Base-by-base conservation (phyloP, 2,329 filamentous ascomycete genomes). In the Cadophora gregata region DNA sequence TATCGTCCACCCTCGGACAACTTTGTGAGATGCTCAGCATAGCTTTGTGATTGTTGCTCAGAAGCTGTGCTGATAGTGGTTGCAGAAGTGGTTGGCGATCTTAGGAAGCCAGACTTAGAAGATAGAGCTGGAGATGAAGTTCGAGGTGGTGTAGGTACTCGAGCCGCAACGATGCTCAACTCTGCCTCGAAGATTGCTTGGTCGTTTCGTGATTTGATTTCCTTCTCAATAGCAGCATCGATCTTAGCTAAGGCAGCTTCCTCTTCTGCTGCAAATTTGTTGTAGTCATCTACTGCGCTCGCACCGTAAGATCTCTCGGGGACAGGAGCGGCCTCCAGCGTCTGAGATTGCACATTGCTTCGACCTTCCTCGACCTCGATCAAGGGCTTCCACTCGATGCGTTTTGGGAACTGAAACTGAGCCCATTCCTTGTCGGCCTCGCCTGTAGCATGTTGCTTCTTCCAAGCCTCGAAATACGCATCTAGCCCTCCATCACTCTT, bases 381-480 rank as follows among this genome's bases (percentile, higher is more conserved):
- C 10, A 65, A 68, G n/a, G 88, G 85, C 82, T 96, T 94, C 93
- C 94, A 97, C 77, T 96, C 94, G 74, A 97, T 93, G 70, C 90
- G 87, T 79, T 93, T 91, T 64, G 90, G 91, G 78, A 96, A 94
- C 78, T 97, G 92, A 75, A 93, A 96, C 78, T 97, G 93, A 51
- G 90, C 90, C 93, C 93, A 97, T 78, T 97, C 94, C 72, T 90
- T 88, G 60, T 93, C 90, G 58, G 89, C 81, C 45, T 86, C 86
- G 24, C 84, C 90, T 59, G 85, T 84, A 67, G 84, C 85, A 78
- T 95, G 89, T 70, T 90, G 87, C 78, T 91, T 90, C 79, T 95
- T 93, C 83, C 96, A 91, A 63, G 93, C 92, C 78, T 96, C 93
- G 75, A 93, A 96, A 80, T 97, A 97, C 74, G 93, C 93, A 69